phyloP scores from a whole-genome alignment of 371 early-diverging fungal genomes.

The Mucor ambiguus region DNA sequence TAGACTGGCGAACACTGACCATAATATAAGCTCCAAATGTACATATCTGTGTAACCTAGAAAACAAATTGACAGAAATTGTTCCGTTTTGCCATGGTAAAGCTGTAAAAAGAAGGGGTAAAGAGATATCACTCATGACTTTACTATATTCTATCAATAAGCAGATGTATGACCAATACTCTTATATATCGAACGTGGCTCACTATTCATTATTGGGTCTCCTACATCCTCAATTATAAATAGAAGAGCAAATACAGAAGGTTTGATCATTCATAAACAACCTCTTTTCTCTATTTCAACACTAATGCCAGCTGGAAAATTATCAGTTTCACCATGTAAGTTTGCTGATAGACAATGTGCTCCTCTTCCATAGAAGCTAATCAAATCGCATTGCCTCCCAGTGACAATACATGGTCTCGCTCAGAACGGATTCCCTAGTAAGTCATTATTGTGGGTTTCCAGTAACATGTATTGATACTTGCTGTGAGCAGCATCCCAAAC shows the following conservation, averaged over 20 bases:
- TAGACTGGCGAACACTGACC: not conserved
- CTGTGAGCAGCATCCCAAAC: slow-evolving; percentile 25
- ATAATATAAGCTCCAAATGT: not conserved
- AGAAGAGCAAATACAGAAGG: not conserved
- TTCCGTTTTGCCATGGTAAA: not conserved
- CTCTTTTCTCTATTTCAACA: slow-evolving; percentile 2
- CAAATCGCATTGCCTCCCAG: not conserved
- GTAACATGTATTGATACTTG: not conserved
- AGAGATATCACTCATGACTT: not conserved
- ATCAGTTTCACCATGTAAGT: slow-evolving; percentile 23
- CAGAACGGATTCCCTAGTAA: slow-evolving; percentile 25
- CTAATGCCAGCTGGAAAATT: slow-evolving; percentile 25
- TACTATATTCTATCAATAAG: not conserved
- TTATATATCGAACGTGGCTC: not conserved
- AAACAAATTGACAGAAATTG: not conserved
- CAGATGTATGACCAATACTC: not conserved
- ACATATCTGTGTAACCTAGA: not conserved
- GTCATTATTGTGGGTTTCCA: not conserved
- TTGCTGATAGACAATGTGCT: not conserved
- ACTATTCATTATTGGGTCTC: not conserved
- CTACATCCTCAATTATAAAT: not conserved
- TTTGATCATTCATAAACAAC: not conserved
- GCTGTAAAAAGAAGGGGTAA: not conserved
- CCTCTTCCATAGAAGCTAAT: too few relatives aligned
- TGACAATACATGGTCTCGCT: slow-evolving; percentile 22